phyloP scores from a whole-genome alignment of 495 filamentous ascomycete species.

The Penicillium roqueforti region DNA sequence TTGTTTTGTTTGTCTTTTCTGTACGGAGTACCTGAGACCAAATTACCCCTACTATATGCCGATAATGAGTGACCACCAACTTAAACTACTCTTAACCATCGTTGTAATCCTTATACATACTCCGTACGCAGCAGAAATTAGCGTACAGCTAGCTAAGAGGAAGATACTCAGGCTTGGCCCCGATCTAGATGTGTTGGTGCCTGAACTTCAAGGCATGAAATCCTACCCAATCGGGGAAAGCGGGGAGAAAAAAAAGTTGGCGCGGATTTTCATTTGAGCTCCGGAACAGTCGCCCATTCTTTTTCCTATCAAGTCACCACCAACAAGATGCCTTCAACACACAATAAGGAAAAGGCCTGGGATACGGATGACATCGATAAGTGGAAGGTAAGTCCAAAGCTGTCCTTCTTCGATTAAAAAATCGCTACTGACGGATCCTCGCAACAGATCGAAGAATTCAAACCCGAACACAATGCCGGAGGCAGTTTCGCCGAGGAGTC shows the following conservation, averaged over 20 bases:
- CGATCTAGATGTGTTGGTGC: constrained; percentile 7
- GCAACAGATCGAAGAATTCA: constrained; percentile 72
- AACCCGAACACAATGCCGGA: constrained; percentile 72
- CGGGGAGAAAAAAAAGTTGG: constrained; percentile 42
- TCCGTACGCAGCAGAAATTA: background rate
- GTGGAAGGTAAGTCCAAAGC: constrained; percentile 64
- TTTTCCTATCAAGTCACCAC: constrained; percentile 13
- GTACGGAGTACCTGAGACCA: background rate
- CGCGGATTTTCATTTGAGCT: constrained; percentile 30
- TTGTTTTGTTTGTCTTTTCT: background rate
- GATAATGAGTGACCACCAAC: background rate
- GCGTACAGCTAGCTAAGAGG: background rate
- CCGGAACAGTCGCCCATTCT: constrained; percentile 14
- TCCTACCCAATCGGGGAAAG: constrained; percentile 29
- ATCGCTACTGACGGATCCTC: background rate
- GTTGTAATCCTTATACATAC: background rate
- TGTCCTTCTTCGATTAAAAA: background rate
- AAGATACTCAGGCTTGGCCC: background rate
- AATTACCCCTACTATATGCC: background rate
- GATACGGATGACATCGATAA: constrained; percentile 97
- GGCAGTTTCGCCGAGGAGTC: constrained; percentile 92
- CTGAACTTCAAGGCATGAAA: constrained; percentile 13
- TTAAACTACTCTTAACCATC: background rate
- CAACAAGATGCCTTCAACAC: constrained; percentile 78
- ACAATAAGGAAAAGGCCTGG: constrained; percentile 95